Evolutionary conservation across 2,329 filamentous ascomycete genomes (phyloP).

Genomic region (Arthrinium phaeospermum): DNA sequence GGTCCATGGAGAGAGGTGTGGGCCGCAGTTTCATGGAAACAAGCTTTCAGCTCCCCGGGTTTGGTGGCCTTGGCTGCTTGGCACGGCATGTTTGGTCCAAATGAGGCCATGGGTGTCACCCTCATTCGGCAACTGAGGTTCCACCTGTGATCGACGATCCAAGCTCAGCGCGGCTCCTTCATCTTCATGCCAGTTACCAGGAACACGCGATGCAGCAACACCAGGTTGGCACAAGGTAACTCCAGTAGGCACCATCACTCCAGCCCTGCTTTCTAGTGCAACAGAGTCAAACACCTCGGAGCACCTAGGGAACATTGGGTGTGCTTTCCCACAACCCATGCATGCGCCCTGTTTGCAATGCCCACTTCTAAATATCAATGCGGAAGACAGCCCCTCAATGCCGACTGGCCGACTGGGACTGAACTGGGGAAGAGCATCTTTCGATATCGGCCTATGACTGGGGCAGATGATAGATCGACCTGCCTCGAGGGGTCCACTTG

Average conservation of each 20-base stretch:
- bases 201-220: constrained; percentile 7
- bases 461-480: neutral
- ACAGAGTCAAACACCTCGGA: neutral
- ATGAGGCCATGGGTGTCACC: neutral
- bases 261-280: neutral
- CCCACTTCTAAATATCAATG: neutral
- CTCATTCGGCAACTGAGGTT: constrained; percentile 1
- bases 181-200: neutral
- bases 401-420: neutral
- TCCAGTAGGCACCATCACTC: neutral
- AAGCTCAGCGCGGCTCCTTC: neutral
- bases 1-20: neutral
- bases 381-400: neutral
- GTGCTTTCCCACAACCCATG: neutral
- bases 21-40: neutral
- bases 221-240: neutral
- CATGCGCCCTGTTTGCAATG: neutral
- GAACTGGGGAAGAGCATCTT: neutral
- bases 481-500: neutral
- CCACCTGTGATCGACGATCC: constrained; percentile 15
- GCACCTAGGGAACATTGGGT: too few species aligned
- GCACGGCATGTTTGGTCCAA: constrained; percentile 6
- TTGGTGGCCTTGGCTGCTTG: constrained; percentile 8
- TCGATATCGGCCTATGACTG: neutral
- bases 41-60: constrained; percentile 13